Evolutionary conservation across 164 flowering plant species (phyloP).

Genomic region (Aristolochia californica): DNA sequence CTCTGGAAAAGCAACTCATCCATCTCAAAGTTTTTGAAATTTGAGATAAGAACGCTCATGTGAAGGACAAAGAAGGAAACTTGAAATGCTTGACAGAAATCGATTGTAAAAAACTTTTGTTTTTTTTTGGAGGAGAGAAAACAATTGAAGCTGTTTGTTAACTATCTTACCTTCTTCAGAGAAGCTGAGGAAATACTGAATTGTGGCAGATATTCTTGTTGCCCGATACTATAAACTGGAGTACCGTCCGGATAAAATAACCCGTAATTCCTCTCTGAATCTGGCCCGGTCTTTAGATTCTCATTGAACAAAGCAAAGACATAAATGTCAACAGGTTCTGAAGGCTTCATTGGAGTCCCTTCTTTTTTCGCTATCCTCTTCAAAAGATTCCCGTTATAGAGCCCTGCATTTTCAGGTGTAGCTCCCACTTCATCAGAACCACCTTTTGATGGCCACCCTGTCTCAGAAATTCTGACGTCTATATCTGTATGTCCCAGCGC

Average conservation of each 20-base stretch:
- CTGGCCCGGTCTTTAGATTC: slow-evolving; percentile 77
- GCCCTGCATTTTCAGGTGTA: slow-evolving; percentile 55
- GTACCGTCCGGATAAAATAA: slow-evolving; percentile 67
- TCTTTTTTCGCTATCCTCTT: slow-evolving; percentile 31
- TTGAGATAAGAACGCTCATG: no score
- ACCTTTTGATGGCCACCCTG: slow-evolving; percentile 97
- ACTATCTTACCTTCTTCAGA: neutral
- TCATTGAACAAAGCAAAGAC: slow-evolving; percentile 94
- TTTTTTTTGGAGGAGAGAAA: no score
- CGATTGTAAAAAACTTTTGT: no score
- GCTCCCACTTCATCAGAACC: slow-evolving; percentile 79
- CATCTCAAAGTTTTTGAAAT: no score
- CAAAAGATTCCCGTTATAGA: slow-evolving; percentile 68
- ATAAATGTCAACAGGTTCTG: slow-evolving; percentile 49
- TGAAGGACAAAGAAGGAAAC: no score
- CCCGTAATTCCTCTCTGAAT: slow-evolving; percentile 92
- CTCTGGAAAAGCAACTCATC: no score
- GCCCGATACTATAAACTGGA: slow-evolving; percentile 68
- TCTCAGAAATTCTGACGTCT: slow-evolving; percentile 71
- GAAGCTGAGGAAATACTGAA: slow-evolving; percentile 20
- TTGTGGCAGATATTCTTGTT: slow-evolving; percentile 45
- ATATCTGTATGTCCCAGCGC: slow-evolving; percentile 71
- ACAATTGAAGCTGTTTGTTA: no score
- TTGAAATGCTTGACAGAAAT: no score
- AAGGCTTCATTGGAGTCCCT: slow-evolving; percentile 77